Base-by-base conservation (phyloP, 2,329 filamentous ascomycete genomes). In the Graphilbum sp. region DNA sequence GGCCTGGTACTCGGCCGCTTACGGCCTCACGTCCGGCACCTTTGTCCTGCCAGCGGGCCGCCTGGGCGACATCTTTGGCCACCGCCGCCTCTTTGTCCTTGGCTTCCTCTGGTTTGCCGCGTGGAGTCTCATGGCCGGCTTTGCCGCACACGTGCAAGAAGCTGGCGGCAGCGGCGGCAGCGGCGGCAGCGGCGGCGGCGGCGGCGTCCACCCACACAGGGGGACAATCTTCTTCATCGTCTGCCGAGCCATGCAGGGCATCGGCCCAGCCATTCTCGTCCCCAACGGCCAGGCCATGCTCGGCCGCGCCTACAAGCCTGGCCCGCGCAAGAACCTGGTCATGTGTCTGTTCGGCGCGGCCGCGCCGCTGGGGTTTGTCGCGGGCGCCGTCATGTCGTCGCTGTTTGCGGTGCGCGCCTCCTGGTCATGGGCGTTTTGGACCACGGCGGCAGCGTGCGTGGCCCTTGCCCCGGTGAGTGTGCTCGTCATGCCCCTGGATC, bases 271-370 rank as follows among this genome's bases (percentile, higher is more conserved):
- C 1, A 60, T 82, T 25, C 57, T 67, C 11, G 57, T 81, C 15
- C 77, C 78, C 0, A 82, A 79, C 44, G 72, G 63, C 0, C 54
- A 81, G 19, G 75, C 74, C 3, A 60, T 83, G n/a, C 52, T 81
- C 0, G 75, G 73, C 2, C 59, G 60, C 0, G 63, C 66, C 0
- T 79, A 78, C 44, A 55, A 60, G 0, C 68, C 68, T 0, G 74
- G 75, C 0, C 58, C 54, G 36, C 61, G 65, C 41, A 79, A 79
- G 51, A 64, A 71, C 34, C 67, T 79, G 55, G 63, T 71, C 1
- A 78, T 82, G 45, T 58, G 59, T 2, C 51, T 67, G 3, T 66
- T 68, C 32, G 64, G 62, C 0, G 59, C 60, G 0, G 60, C 61
- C 17, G 61, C 63, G 0, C 66, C 66, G 1, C 50, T 62, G 12